phyloP scores from a whole-genome alignment of 139 green algal genomes.

The Chlamydomonas schloesseri region DNA sequence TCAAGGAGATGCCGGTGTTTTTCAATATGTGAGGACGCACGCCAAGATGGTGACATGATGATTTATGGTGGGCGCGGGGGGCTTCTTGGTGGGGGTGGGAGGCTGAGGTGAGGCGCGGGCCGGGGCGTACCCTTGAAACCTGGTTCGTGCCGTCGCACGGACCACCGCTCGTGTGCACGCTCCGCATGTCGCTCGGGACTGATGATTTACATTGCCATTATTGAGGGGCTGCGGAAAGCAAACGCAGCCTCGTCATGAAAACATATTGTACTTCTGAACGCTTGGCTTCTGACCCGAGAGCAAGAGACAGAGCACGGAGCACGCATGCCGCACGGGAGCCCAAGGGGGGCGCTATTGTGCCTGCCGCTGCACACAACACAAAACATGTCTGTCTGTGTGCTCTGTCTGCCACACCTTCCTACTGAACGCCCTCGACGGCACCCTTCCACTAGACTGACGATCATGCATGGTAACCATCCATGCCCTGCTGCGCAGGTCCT shows the following conservation, averaged over 20 bases:
- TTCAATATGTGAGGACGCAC: constrained; percentile 62
- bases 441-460: too few relatives aligned
- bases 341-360: too few relatives aligned
- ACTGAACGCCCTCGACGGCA: background rate
- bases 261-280: constrained; percentile 55
- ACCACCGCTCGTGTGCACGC: too few relatives aligned
- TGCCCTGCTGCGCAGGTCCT: constrained; percentile 51
- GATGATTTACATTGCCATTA: constrained; percentile 56
- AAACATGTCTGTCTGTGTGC: too few relatives aligned
- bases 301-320: too few relatives aligned
- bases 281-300: constrained; percentile 70
- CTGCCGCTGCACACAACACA: too few relatives aligned
- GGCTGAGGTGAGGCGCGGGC: too few relatives aligned
- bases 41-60: background rate
- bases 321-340: too few relatives aligned
- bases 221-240: constrained; percentile 41
- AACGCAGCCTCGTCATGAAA: constrained; percentile 46
- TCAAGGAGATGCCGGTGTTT: constrained; percentile 82
- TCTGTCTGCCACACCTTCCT: background rate
- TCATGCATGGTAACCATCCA: too few relatives aligned
- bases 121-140: too few relatives aligned
- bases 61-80: background rate
- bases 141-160: too few relatives aligned
- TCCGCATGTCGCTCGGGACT: background rate
- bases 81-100: too few relatives aligned